Base-by-base conservation (phyloP, 805 yeast species). In the Myxozyma mucilagina region DNA sequence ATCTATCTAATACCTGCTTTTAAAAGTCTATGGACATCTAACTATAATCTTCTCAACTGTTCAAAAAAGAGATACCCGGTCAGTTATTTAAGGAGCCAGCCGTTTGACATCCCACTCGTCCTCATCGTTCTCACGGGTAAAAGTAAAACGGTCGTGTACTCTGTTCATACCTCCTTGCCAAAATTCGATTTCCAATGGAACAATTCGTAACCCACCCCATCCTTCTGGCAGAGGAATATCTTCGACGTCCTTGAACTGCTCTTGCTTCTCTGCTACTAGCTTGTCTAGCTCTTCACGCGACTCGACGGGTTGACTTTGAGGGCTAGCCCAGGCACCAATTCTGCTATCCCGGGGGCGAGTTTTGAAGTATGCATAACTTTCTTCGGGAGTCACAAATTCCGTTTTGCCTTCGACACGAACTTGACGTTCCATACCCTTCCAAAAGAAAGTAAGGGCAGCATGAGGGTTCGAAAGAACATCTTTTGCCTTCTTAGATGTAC, bases 241-340 rank as follows among this genome's bases (percentile, higher is more conserved):
- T 55, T 81, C 87, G 45, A 75, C 73, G 44, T 80, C 84, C 64
- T 84, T 82, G 64, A 89, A 90, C 71, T 84, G 80, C 57, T 80
- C 75, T 58, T 79, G 85, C 62, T 76, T 80, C 32, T 77, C 71
- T 10, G 73, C 71, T 54, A 84, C 84, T 14, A 79, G 69, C 0
- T 72, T 69, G 41, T 91, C 88, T 62, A 93, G 82, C 67, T 83
- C 88, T 14, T 82, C 82, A 65, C 97, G 79, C 47, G 78, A 73
- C 13, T 72, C 69, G 41, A 92, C 79, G 2, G 78, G 80, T 56
- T 82, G 79, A 38, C 92, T 84, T 78, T 94, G 99, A 3, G 96
- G 96, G 34, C 96, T 87, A 0, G 97, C 88, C 96, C 97, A 92
- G 0, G 99, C 99, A 35, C 99, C 98, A 63, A 94, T 85, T 71